Conservation (phyloP, 768 basidiomycete species). For the Fibroporia radiculosa region DNA sequence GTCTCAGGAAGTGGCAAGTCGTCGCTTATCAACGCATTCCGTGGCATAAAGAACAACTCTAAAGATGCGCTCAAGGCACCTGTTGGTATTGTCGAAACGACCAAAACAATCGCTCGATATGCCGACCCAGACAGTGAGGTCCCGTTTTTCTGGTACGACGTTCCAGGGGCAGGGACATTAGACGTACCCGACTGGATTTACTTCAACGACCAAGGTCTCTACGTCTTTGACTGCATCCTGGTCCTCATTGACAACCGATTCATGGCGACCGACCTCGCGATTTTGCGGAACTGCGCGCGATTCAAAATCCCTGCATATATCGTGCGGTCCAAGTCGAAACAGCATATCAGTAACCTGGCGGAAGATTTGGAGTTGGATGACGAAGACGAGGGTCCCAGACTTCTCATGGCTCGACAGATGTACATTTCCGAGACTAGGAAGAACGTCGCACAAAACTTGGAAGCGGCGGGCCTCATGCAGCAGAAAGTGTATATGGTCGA, state of each 20-base stretch:
- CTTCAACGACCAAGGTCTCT: conserved; percentile 2
- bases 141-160: conserved; percentile 1
- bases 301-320: conserved; percentile 1
- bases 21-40: neutral
- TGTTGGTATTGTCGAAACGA: neutral
- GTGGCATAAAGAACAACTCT: neutral
- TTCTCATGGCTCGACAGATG: neutral
- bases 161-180: neutral
- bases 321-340: conserved; percentile 1
- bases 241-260: conserved; percentile 3
- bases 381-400: neutral
- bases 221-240: conserved; percentile 1
- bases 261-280: conserved; percentile 2
- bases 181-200: neutral
- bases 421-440: neutral
- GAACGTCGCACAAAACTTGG: neutral
- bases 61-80: neutral
- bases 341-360: neutral
- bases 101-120: neutral
- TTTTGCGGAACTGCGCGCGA: neutral
- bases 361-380: neutral
- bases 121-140: neutral
- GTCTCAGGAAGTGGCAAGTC: conserved; percentile 1
- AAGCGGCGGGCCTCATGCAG: neutral
- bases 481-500: conserved; percentile 1